These are phyloP conservation scores for Neonectria hederae DNA, from an alignment of 2,329 filamentous ascomycete genomes.

Conservation along the genomic window DNA sequence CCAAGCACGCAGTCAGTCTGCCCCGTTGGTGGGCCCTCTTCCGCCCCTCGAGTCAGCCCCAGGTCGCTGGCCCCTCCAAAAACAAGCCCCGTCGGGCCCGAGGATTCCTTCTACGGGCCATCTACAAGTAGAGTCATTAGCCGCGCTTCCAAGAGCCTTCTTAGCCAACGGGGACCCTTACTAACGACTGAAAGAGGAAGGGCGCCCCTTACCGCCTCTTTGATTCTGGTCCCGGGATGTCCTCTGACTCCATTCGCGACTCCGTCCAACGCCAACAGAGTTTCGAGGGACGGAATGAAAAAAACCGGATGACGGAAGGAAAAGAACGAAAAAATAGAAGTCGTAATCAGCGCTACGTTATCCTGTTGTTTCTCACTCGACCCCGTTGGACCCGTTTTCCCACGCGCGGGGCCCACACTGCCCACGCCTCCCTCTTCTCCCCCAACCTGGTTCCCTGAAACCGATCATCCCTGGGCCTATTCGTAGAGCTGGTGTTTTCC, in stretches of 20 bases:
- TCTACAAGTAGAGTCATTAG: conserved; percentile 31
- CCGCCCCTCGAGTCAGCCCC: conserved; percentile 32
- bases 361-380: conserved; percentile 8
- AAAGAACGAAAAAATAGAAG: background rate
- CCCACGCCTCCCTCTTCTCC: conserved; percentile 1
- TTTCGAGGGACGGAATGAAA: too few species aligned
- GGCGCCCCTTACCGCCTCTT: conserved; percentile 11
- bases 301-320: background rate
- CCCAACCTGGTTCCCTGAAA: conserved; percentile 12
- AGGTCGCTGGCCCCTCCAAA: conserved; percentile 9
- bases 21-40: background rate
- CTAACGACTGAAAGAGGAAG: background rate
- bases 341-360: background rate
- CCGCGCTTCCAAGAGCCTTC: conserved; percentile 23
- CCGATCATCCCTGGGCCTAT: conserved; percentile 14
- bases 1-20: conserved; percentile 11
- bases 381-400: background rate
- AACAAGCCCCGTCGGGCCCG: conserved; percentile 1
- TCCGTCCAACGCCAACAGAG: conserved; percentile 3
- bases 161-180: background rate
- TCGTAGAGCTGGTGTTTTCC: background rate
- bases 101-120: conserved; percentile 24
- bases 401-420: conserved; percentile 11
- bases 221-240: background rate
- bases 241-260: conserved; percentile 29